A percentile compares a stretch with the other conserved stretches of the same genome.
phyloP scores from a whole-genome alignment of 257 asterid genomes.

The Datura wrightii region DNA sequence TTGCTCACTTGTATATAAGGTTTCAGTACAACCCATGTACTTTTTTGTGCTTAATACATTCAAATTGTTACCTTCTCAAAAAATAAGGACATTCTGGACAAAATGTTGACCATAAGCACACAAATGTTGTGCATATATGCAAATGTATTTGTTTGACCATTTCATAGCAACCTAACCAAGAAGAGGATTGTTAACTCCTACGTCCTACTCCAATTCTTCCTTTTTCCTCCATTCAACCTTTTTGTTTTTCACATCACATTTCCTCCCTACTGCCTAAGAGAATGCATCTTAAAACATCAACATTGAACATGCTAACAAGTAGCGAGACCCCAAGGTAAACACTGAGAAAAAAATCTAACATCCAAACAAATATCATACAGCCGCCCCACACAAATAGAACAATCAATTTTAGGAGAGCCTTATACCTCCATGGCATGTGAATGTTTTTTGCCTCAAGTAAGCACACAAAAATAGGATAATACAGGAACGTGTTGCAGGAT shows the following conservation, averaged over 20 bases:
- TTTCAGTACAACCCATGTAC: no score
- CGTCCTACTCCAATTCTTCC: background rate
- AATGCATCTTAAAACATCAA: conserved; percentile 12
- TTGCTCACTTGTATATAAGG: no score
- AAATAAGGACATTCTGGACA: no score
- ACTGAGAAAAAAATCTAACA: background rate
- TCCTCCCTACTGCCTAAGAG: conserved; percentile 17
- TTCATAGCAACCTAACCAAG: conserved; percentile 22
- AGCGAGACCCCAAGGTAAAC: conserved; percentile 4
- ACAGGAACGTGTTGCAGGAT: background rate
- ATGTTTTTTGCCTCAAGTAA: background rate
- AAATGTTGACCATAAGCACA: background rate
- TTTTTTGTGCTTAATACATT: no score
- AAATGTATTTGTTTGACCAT: conserved; percentile 24
- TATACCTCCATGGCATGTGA: background rate
- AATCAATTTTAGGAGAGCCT: background rate
- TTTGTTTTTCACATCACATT: background rate
- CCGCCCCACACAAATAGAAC: background rate
- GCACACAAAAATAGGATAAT: background rate
- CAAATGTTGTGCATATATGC: conserved; percentile 13
- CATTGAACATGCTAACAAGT: conserved; percentile 4
- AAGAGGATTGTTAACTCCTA: background rate
- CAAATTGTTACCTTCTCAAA: no score
- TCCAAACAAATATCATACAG: background rate
- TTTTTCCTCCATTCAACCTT: conserved; percentile 21